phyloP scores from a whole-genome alignment of 371 early-diverging fungal genomes.

The Mucor lusitanicus region DNA sequence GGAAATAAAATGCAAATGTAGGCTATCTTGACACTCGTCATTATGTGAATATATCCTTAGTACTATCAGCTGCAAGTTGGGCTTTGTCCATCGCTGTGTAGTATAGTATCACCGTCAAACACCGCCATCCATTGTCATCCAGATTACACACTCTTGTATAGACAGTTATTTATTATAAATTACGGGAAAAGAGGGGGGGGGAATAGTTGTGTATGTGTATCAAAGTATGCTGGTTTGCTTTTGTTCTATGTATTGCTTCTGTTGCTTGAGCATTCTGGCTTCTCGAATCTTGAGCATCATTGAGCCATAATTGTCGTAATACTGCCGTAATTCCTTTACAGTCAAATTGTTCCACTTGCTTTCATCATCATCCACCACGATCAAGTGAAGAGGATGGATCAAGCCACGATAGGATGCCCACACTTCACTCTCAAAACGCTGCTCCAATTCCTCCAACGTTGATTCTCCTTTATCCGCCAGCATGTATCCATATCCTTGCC shows the following conservation, averaged over 20 bases:
- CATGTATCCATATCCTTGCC: constrained; percentile 48
- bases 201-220: neutral
- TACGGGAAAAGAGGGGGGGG: neutral
- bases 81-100: too few species aligned
- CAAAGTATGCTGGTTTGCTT: neutral
- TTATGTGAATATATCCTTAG: too few species aligned
- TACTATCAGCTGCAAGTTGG: too few species aligned
- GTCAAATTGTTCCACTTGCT: constrained; percentile 27
- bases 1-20: too few species aligned
- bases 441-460: neutral
- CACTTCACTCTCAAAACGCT: constrained; percentile 30
- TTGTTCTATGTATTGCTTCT: constrained; percentile 25
- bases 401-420: constrained; percentile 41
- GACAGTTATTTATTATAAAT: too few species aligned
- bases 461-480: neutral
- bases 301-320: constrained; percentile 48
- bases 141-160: too few species aligned
- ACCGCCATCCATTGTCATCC: too few species aligned
- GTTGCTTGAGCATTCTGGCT: constrained; percentile 38
- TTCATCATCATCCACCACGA: constrained; percentile 11
- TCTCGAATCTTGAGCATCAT: constrained; percentile 45
- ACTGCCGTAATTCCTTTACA: constrained; percentile 36
- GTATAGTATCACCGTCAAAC: too few species aligned
- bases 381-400: constrained; percentile 37
- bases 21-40: too few species aligned